Conservation (phyloP, 1,284 basidiomycete genomes). For the Pulchroboletus neoregius region DNA sequence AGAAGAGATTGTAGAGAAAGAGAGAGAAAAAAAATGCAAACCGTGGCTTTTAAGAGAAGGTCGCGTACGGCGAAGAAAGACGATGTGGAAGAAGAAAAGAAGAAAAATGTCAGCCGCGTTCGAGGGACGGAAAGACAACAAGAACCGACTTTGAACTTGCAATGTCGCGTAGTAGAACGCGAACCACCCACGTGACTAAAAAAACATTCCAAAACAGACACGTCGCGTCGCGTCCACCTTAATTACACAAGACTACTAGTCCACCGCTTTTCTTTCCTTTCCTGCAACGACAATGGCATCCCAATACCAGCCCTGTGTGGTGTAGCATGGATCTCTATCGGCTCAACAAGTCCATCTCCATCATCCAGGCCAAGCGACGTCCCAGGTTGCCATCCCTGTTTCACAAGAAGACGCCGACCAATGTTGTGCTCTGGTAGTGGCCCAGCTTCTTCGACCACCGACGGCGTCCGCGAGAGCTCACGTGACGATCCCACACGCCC, state of each 20-base stretch:
- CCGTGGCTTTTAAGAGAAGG: conserved; percentile 20
- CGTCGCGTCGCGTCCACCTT: conserved; percentile 29
- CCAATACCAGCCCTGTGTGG: conserved; percentile 54
- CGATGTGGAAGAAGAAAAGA: conserved; percentile 3
- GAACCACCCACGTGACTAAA: conserved; percentile 34
- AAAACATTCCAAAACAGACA: conserved; percentile 35
- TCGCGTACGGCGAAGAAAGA: not conserved
- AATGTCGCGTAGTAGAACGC: conserved; percentile 35
- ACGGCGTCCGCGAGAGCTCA: conserved; percentile 14
- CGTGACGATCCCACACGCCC: conserved; percentile 8
- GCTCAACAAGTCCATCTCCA: conserved; percentile 47
- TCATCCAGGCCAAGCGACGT: conserved; percentile 47
- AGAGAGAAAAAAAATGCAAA: conserved; percentile 18
- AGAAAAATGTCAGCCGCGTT: conserved; percentile 30
- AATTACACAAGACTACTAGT: too few relatives aligned
- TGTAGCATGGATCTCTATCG: conserved; percentile 46
- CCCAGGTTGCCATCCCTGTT: conserved; percentile 73
- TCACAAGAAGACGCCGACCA: conserved; percentile 61
- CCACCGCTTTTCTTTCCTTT: conserved; percentile 33
- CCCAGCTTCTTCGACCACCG: conserved; percentile 30
- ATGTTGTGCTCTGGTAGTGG: conserved; percentile 53
- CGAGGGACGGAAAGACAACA: conserved; percentile 16
- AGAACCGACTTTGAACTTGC: conserved; percentile 9
- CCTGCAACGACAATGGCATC: conserved; percentile 20
- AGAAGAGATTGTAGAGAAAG: conserved; percentile 25